Conservation (phyloP, 1,139 yeast species). For the Pichia sp. region DNA sequence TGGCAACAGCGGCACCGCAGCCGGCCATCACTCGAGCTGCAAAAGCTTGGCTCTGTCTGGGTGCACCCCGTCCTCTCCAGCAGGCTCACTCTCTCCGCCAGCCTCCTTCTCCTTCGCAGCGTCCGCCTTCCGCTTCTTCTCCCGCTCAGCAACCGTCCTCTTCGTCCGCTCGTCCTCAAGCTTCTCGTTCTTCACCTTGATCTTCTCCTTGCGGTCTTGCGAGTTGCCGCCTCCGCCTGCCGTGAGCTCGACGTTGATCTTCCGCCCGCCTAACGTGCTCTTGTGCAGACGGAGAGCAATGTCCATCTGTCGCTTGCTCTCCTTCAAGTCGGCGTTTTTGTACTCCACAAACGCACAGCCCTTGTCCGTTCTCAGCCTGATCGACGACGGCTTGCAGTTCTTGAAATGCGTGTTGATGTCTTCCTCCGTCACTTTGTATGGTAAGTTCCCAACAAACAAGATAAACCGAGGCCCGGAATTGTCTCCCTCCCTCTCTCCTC, state of each 20-base stretch:
- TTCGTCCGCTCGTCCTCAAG: constrained; percentile 59
- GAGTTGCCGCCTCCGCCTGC: constrained; percentile 99
- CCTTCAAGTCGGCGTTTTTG: constrained; percentile 48
- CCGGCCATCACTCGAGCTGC: constrained; percentile 17
- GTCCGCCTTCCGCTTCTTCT: constrained; percentile 27
- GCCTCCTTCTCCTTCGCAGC: constrained; percentile 20
- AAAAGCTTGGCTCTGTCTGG: constrained; percentile 54
- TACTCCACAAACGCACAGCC: constrained; percentile 95
- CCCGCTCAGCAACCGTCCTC: constrained; percentile 41
- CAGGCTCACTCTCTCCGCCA: constrained; percentile 4
- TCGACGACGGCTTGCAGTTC: constrained; percentile 63
- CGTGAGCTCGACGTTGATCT: constrained; percentile 90
- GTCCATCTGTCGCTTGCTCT: constrained; percentile 76
- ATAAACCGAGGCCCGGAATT: constrained; percentile 63
- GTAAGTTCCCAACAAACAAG: constrained; percentile 88
- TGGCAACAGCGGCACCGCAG: neutral
- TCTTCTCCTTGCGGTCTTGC: constrained; percentile 59
- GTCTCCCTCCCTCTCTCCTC: constrained; percentile 34
- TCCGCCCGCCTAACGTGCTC: constrained; percentile 58
- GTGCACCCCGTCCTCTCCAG: constrained; percentile 43
- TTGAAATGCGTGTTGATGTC: constrained; percentile 73
- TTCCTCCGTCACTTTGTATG: constrained; percentile 60
- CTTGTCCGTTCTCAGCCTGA: constrained; percentile 75
- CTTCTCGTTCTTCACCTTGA: constrained; percentile 74
- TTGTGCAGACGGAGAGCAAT: constrained; percentile 81